Conservation (phyloP, 768 basidiomycete species). For the Ramaria sp. region DNA sequence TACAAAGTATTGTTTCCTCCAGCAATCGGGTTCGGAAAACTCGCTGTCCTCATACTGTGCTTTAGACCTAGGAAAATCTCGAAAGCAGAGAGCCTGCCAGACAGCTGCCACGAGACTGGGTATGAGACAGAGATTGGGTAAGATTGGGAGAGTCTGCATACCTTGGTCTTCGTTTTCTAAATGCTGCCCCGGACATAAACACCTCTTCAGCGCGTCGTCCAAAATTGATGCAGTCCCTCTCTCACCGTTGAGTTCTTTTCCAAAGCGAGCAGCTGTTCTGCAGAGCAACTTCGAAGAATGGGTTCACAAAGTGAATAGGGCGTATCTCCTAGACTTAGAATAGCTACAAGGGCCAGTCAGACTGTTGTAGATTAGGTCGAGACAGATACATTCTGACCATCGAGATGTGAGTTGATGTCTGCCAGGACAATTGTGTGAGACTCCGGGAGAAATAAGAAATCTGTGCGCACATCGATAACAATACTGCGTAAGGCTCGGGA, state of each 20-base stretch:
- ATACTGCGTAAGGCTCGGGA: conserved; percentile 54
- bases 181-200: not conserved
- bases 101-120: conserved; percentile 26
- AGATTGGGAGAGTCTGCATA: not conserved
- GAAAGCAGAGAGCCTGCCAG: conserved; percentile 39
- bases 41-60: conserved; percentile 33
- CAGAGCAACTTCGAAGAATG: conserved; percentile 60
- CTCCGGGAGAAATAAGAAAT: conserved; percentile 1
- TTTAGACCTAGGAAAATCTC: conserved; percentile 42
- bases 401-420: conserved; percentile 53
- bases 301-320: conserved; percentile 59
- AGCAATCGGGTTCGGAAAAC: conserved; percentile 42
- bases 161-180: conserved; percentile 5
- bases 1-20: conserved; percentile 64
- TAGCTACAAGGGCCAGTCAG: conserved; percentile 30
- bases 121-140: not conserved
- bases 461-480: conserved; percentile 58
- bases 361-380: conserved; percentile 2
- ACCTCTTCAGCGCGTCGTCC: not conserved
- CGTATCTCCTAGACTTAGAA: conserved; percentile 45
- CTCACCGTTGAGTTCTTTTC: conserved; percentile 64
- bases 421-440: conserved; percentile 11
- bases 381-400: conserved; percentile 33
- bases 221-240: conserved; percentile 6
- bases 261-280: conserved; percentile 56